Percentiles rank a stretch among this genome's conserved stretches.
Evolutionary conservation across 2,329 filamentous ascomycete genomes (phyloP).

Genomic region (Paradendryphiella salina): DNA sequence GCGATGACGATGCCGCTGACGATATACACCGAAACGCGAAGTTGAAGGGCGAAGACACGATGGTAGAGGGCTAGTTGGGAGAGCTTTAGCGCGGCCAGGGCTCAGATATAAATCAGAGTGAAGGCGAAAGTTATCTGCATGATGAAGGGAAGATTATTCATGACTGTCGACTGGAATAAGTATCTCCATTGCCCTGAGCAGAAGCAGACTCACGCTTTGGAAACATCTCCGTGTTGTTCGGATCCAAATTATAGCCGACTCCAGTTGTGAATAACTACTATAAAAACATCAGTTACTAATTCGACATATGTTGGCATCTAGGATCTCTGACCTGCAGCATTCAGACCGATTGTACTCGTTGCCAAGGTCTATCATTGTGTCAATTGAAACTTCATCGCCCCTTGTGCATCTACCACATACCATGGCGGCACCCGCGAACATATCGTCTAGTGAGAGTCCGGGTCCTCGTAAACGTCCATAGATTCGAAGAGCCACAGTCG

Average conservation of each 20-base stretch:
- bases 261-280: conserved; percentile 26
- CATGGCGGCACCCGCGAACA: conserved; percentile 20
- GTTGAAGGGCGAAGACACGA: conserved; percentile 19
- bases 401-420: conserved; percentile 4
- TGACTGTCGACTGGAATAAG: conserved; percentile 10
- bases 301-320: not conserved
- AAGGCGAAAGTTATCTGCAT: conserved; percentile 31
- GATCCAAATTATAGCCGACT: conserved; percentile 24
- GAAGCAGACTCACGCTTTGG: conserved; percentile 16
- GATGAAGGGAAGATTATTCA: conserved; percentile 23
- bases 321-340: conserved; percentile 13
- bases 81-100: conserved; percentile 24
- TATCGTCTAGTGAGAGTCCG: conserved; percentile 25
- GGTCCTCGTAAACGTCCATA: conserved; percentile 22
- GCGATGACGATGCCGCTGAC: conserved; percentile 19
- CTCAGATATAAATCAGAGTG: conserved; percentile 30
- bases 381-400: not conserved
- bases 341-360: conserved; percentile 25
- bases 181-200: not conserved
- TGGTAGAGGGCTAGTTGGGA: conserved; percentile 28
- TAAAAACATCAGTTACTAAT: not conserved
- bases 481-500: conserved; percentile 19
- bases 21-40: conserved; percentile 20
- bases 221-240: conserved; percentile 10
- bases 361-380: conserved; percentile 16